Evolutionary conservation across 257 asterid species (phyloP), one percentile per base, ranked within the genome.

Genomic region (Solanum piurae): DNA sequence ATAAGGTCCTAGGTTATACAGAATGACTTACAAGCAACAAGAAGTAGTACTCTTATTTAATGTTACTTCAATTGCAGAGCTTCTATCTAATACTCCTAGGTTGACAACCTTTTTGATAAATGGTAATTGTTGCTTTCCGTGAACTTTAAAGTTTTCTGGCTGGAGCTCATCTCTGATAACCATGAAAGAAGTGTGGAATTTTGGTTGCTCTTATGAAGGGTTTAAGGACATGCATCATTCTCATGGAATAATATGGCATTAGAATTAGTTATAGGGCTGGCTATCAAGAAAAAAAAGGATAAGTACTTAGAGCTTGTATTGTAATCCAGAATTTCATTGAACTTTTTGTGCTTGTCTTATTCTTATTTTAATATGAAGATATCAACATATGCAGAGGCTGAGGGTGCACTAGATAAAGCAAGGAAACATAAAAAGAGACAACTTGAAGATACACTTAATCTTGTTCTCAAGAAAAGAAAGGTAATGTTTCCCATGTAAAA

Each of bases 321-420:
- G 66, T 36, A 34, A 73, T 88, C 52, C 74, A 86, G 64, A 27
- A 80, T 80, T 25, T 46, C 40, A 9, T 46, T 29, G 38, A 46
- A 16, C n/a, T 5, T 27, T 27, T 37, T 36, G 25, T 46, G 6
- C 52, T 46, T 18, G 10, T 46, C 27, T 44, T 27, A 27, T 44
- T 46, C 85, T 16, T 46, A 46, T 80, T 46, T 46, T 44, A 80
- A 44, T 80, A 27, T 42, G 84, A 77, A 77, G 25, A 27, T 29
- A 10, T 29, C 77, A 38, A 76, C 83, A 36, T 74, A 75, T 91
- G 89, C 96, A 96, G 99, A 97, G 94, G 99, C 99, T 84, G 99
- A 97, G 90, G 99, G 99, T 90, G 98, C 99, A 74, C 89, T 97
- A 87, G 99, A 97, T 92, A 97, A 97, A 94, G 99, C 99, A 40